These are phyloP conservation scores for Atractiella rhizophila DNA, from an alignment of 768 basidiomycete species.

Conservation along the genomic window DNA sequence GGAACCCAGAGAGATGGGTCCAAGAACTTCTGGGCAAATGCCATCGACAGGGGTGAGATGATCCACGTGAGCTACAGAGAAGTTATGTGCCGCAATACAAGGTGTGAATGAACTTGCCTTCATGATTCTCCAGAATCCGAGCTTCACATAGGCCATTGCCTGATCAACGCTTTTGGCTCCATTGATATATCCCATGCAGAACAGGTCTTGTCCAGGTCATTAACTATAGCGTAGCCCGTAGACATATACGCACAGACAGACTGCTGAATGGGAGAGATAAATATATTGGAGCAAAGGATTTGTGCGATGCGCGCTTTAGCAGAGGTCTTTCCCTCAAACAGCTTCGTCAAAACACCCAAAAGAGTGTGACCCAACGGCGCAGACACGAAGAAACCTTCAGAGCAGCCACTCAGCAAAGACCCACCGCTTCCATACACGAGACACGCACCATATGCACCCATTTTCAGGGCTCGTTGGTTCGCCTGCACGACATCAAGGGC, in stretches of 20 bases:
- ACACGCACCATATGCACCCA: constrained; percentile 39
- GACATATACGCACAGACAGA: not conserved
- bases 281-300: constrained; percentile 47
- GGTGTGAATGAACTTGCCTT: too few species aligned
- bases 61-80: too few species aligned
- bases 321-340: constrained; percentile 47
- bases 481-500: constrained; percentile 24
- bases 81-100: too few species aligned
- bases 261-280: constrained; percentile 50
- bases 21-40: constrained; percentile 4
- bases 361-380: constrained; percentile 57
- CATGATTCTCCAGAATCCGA: constrained; percentile 20
- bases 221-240: too few species aligned
- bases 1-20: constrained; percentile 50
- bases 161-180: constrained; percentile 44
- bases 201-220: constrained; percentile 46
- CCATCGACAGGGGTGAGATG: constrained; percentile 1
- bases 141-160: constrained; percentile 20
- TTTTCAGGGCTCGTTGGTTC: constrained; percentile 47
- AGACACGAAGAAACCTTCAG: constrained; percentile 39
- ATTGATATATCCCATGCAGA: constrained; percentile 57
- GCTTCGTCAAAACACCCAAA: constrained; percentile 42
- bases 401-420: not conserved
- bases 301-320: constrained; percentile 29
- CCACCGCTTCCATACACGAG: not conserved